Base-by-base conservation (phyloP, 2,329 filamentous ascomycete genomes). In the Penicillium crustosum region DNA sequence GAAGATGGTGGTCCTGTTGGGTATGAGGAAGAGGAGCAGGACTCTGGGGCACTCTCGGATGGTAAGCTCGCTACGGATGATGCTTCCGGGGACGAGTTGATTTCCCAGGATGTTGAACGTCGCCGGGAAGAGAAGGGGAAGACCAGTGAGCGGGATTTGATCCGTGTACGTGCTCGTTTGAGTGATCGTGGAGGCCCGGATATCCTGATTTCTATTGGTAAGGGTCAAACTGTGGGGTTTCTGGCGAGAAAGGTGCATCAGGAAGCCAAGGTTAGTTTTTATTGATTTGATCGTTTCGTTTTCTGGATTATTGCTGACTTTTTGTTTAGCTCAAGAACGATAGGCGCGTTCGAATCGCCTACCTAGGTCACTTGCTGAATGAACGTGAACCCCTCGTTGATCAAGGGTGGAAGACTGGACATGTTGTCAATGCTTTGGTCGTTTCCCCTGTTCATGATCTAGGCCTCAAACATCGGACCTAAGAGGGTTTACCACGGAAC, bases 301-400 rank as follows among this genome's bases (percentile, higher is more conserved):
- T 57, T 53, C 48, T 25, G 15, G 15, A 29, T 38, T 42, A 21
- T 21, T 50, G 27, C 52, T 65, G 47, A 63, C 7, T 29, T 53
- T 9, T 17, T 39, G 19, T 65, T 25, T 38, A 89, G 88, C 77
- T 93, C 33, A 73, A 82, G 2, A 70, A 79, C 8, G 78, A 78
- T 44, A 85, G 84, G 60, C 83, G 81, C 48, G 79, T 96, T 50
- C 85, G 86, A 53, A 83, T 96, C 58, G 87, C 86, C 21, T 95
- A 96, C 72, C 82, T 94, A 74, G 93, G 93, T 64, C 91, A 87
- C 70, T 84, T 93, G 50, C 82, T 96, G 45, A 86, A 87, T 63
- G 90, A 93, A 62, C 81, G 82, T 53, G 72, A 83, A 21, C 82
- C 87, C 0, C 74, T 96, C 19, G 74, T 79, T 44, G 82, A 83